Conservation (phyloP, 805 yeast genomes). For the Teunomyces lycoperdinae region DNA sequence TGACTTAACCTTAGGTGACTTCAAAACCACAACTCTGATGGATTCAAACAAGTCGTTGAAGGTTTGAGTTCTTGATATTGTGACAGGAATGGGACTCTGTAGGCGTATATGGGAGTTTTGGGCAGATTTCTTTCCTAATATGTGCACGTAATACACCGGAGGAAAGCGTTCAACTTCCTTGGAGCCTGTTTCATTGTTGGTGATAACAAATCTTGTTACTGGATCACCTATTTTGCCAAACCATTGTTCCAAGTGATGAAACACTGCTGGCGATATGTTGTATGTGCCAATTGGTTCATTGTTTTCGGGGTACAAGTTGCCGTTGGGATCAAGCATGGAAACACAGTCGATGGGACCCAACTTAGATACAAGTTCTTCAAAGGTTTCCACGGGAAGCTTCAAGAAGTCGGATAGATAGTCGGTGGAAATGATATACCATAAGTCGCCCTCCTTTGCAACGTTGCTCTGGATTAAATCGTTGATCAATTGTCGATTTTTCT, state of each 20-base stretch:
- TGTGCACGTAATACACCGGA: slow-evolving; percentile 35
- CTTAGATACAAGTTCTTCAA: slow-evolving; percentile 22
- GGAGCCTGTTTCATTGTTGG: slow-evolving; percentile 23
- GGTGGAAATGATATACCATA: slow-evolving; percentile 47
- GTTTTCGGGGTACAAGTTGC: slow-evolving; percentile 35
- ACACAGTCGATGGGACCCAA: slow-evolving; percentile 50
- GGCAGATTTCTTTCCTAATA: slow-evolving; percentile 20
- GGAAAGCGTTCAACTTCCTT: slow-evolving; percentile 35
- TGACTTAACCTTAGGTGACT: slow-evolving; percentile 13
- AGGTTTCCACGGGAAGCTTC: slow-evolving; percentile 23
- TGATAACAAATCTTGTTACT: slow-evolving; percentile 27
- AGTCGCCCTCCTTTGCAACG: slow-evolving; percentile 44
- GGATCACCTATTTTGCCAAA: slow-evolving; percentile 48
- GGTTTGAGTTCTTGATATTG: slow-evolving; percentile 30
- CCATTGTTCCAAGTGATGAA: slow-evolving; percentile 46
- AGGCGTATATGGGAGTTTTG: not conserved
- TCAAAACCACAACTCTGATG: slow-evolving; percentile 20
- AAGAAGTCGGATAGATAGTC: slow-evolving; percentile 44
- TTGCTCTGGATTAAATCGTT: slow-evolving; percentile 15
- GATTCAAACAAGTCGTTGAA: slow-evolving; percentile 32
- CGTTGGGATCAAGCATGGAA: slow-evolving; percentile 43
- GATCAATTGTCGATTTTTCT: slow-evolving; percentile 17
- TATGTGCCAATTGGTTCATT: slow-evolving; percentile 17
- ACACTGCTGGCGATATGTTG: slow-evolving; percentile 43
- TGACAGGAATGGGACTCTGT: slow-evolving; percentile 15